Conservation (phyloP, 345 rosid genomes). For the Gossypium ekmanianum region DNA sequence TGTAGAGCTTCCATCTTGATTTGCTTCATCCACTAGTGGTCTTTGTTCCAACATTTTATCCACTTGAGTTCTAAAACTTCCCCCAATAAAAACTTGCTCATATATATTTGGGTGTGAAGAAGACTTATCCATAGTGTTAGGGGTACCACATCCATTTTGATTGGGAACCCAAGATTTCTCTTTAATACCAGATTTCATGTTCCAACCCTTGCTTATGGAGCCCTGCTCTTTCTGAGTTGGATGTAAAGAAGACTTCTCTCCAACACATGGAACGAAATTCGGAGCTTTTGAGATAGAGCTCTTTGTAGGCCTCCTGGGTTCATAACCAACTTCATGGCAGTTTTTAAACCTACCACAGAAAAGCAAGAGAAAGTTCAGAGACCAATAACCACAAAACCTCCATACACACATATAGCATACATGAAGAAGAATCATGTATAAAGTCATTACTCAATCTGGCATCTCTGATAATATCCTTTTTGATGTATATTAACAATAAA, state of each 20-base stretch:
- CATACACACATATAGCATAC: background rate
- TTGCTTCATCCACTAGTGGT: background rate
- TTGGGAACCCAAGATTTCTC: slow-evolving; percentile 5
- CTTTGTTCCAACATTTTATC: background rate
- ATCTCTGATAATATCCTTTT: background rate
- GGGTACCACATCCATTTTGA: slow-evolving; percentile 18
- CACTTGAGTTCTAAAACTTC: background rate
- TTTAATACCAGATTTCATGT: background rate
- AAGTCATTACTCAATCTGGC: background rate
- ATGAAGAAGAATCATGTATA: background rate
- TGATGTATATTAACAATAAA: background rate
- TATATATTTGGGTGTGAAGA: slow-evolving; percentile 1
- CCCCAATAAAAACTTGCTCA: background rate
- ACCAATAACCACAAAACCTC: background rate
- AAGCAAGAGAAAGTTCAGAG: slow-evolving; percentile 1
- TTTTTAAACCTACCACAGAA: slow-evolving; percentile 38
- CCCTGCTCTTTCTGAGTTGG: slow-evolving; percentile 18
- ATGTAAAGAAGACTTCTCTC: slow-evolving; percentile 10
- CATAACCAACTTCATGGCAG: slow-evolving; percentile 68
- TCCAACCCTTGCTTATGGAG: background rate
- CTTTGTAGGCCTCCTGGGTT: slow-evolving; percentile 32
- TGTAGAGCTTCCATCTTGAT: background rate
- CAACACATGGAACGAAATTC: slow-evolving; percentile 5
- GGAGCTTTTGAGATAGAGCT: slow-evolving; percentile 3
- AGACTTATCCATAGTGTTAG: background rate